Evolutionary conservation across 2,329 filamentous ascomycete genomes (phyloP), one percentile per base, ranked within the genome.

Genomic region (Rosellinia necatrix): DNA sequence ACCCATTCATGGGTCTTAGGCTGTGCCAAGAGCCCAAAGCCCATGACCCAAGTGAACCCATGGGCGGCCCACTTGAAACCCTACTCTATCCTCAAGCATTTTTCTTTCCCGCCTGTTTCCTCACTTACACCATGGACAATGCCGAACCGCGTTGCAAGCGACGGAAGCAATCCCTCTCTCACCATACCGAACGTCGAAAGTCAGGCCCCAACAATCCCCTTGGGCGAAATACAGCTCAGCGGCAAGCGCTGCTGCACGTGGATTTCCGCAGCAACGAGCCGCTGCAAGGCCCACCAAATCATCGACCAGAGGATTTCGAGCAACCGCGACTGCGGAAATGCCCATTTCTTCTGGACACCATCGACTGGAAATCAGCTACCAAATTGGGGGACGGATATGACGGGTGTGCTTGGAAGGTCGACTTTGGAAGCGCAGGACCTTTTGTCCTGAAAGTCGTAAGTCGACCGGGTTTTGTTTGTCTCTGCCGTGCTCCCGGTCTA

Each of bases 371-470:
- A 32, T 49, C 32, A 12, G 46, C 44, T 38, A 41, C 22, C 2
- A 48, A 40, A 35, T 10, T 61, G n/a, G 48, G 37, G 38, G 38
- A 53, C 13, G 50, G 50, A 32, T 24, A 55, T 38, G 43, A 61
- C 30, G 48, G 55, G 30, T 56, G 25, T 58, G 27, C 24, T 35
- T 61, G 51, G 55, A 55, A 58, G 38, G 50, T 61, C 25, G 7
- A 21, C 25, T 58, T 61, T 41, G 27, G 27, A n/a, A 35, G 49
- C 25, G 12, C 49, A 27, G 48, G 55, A 32, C 42, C 51, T 10
- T 61, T 53, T 52, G 48, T 47, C 10, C 27, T 61, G 8, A 60
- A 60, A 49, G 46, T 60, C 21, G 58, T 53, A 47, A 43, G 58
- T 44, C 13, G 10, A n/a, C 44, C 10, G 48, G 22, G 25, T 40